Percentiles rank a stretch among this genome's conserved stretches.
phyloP scores from a whole-genome alignment of 768 basidiomycete genomes.

The Boletus pseudo-olivaceus region DNA sequence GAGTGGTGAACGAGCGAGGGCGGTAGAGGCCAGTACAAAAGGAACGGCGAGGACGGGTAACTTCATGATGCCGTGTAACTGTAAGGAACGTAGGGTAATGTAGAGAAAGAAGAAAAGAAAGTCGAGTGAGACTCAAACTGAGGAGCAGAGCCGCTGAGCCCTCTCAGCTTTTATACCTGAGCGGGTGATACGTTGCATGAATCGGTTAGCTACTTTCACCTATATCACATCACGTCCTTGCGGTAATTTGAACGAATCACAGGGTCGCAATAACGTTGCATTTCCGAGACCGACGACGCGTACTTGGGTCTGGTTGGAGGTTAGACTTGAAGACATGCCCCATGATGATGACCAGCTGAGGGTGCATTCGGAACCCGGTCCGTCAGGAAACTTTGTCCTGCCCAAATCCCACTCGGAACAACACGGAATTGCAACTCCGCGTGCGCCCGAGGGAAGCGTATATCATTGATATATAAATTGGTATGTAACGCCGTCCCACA shows the following conservation, averaged over 20 bases:
- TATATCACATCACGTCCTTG: slow-evolving; percentile 4
- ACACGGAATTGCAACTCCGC: background rate
- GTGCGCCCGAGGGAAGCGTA: background rate
- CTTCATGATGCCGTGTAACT: slow-evolving; percentile 14
- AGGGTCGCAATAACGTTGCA: background rate
- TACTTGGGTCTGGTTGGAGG: background rate
- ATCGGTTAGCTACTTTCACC: slow-evolving; percentile 8
- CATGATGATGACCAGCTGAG: no score
- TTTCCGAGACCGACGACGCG: background rate
- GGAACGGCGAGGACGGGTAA: slow-evolving; percentile 9
- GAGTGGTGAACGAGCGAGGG: slow-evolving; percentile 15
- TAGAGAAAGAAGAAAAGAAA: background rate
- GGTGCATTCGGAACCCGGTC: background rate
- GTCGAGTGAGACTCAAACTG: background rate
- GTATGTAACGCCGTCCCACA: no score
- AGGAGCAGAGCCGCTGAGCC: background rate
- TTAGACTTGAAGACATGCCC: background rate
- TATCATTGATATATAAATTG: background rate
- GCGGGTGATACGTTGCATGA: background rate
- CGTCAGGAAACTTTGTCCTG: background rate
- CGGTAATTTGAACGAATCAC: background rate
- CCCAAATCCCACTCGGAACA: background rate
- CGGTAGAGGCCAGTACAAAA: slow-evolving; percentile 15
- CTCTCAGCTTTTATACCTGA: slow-evolving; percentile 7
- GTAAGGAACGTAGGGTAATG: background rate